Evolutionary conservation across 2,329 filamentous ascomycete species (phyloP).

Genomic region (Fonsecaea pedrosoi): DNA sequence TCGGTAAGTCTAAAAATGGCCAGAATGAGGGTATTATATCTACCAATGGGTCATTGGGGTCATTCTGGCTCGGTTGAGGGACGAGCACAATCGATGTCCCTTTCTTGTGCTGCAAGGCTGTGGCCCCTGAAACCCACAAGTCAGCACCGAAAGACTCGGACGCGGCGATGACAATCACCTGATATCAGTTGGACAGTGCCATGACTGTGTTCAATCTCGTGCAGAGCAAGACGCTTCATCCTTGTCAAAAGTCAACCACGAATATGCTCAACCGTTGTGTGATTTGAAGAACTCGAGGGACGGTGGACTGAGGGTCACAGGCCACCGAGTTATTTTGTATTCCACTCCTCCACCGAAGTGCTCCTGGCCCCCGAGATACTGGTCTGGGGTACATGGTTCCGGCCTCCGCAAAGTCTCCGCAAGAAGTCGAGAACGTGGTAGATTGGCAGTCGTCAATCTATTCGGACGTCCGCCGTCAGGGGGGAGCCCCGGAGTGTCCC

Average conservation of each 20-base stretch:
- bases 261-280: not conserved
- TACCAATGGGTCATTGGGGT: constrained; percentile 16
- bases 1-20: not conserved
- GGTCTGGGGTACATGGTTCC: not conserved
- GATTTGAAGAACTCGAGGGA: not conserved
- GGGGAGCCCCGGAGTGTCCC: not conserved
- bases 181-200: constrained; percentile 24
- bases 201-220: constrained; percentile 25
- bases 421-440: not conserved
- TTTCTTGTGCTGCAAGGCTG: not conserved
- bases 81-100: constrained; percentile 4
- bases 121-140: not conserved
- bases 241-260: not conserved
- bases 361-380: too few species aligned
- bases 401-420: not conserved
- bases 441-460: not conserved
- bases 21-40: not conserved
- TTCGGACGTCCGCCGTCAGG: not conserved
- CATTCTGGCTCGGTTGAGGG: not conserved
- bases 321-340: not conserved
- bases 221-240: constrained; percentile 15
- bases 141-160: not conserved
- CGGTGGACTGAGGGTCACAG: not conserved
- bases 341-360: not conserved
- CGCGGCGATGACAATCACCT: not conserved